phyloP scores from a whole-genome alignment of 176 grass and related monocot genomes.

The Rhynchospora tenuis region DNA sequence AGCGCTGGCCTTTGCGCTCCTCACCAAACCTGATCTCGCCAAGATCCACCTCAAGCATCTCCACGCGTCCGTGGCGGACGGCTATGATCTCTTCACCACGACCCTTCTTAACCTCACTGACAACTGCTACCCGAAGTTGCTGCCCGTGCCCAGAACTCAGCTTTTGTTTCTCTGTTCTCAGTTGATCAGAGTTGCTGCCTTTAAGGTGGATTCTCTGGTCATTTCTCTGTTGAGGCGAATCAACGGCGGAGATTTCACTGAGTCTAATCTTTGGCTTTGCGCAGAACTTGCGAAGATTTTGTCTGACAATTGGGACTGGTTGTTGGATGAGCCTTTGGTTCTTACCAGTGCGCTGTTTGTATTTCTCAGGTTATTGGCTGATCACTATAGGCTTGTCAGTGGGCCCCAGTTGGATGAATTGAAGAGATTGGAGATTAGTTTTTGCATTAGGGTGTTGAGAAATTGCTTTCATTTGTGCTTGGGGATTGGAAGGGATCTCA shows the following conservation, averaged over 20 bases:
- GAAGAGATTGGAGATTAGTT: slow-evolving; percentile 45
- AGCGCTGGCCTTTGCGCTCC: slow-evolving; percentile 57
- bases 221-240: slow-evolving; percentile 46
- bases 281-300: slow-evolving; percentile 23
- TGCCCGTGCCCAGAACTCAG: slow-evolving; percentile 41
- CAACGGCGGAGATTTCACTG: slow-evolving; percentile 43
- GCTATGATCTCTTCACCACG: slow-evolving; percentile 51
- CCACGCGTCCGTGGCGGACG: slow-evolving; percentile 52
- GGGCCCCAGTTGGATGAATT: slow-evolving; percentile 38
- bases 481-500: slow-evolving; percentile 61
- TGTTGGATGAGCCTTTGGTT: slow-evolving; percentile 15
- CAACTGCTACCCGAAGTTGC: slow-evolving; percentile 34
- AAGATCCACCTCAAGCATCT: slow-evolving; percentile 36
- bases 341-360: slow-evolving; percentile 39
- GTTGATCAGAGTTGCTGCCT: slow-evolving; percentile 43
- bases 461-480: slow-evolving; percentile 39
- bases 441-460: slow-evolving; percentile 45
- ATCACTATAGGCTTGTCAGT: slow-evolving; percentile 47
- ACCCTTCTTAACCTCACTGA: slow-evolving; percentile 44
- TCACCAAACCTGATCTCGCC: slow-evolving; percentile 28
- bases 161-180: slow-evolving; percentile 35
- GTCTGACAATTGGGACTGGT: slow-evolving; percentile 32
- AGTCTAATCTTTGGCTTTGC: slow-evolving; percentile 46
- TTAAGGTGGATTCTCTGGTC: slow-evolving; percentile 34
- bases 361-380: slow-evolving; percentile 39